Base-by-base conservation (phyloP, 2,329 filamentous ascomycete genomes). In the Lasiodiplodia gonubiensis region DNA sequence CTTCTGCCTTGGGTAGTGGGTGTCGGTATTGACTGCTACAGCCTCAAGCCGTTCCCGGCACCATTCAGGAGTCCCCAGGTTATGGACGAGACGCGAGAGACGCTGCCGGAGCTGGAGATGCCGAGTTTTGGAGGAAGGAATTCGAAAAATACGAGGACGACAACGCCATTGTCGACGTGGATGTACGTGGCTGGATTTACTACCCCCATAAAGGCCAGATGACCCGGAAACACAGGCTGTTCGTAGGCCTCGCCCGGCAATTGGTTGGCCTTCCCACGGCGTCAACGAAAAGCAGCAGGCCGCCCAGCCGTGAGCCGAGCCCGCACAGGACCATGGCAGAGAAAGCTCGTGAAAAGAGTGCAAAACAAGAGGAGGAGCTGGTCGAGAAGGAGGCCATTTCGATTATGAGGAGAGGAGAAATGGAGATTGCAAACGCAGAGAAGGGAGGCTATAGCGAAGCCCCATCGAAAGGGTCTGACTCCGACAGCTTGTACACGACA, bases 171-270 rank as follows among this genome's bases (percentile, higher is more conserved):
- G 92, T 97, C 1, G 94, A 98, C 75, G 92, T 98, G 6, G 94
- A 99, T 77, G 92, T 99, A 27, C 87, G 94, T 72, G 95, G 95
- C 16, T 99, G 96, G 95, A 87, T 98, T 63, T 99, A 97, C 78
- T 88, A 89, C 48, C 94, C 94, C 21, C 92, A 94, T 74, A 86
- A 86, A 71, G 93, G 93, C 0, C 93, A 92, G 4, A 89, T 97
- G 86, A 94, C 88, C 30, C 87, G 94, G 72, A 93, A 93, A 74
- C 96, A 97, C 74, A 87, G 95, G 46, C 84, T 98, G 69, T 84
- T 97, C 73, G 88, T 99, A 65, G 92, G 94, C 0, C 84, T 98
- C 27, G 94, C 94, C 16, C 86, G 94, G 64, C 91, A 95, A 73
- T 82, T 99, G 51, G 97, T 93, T 72, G 95, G 95, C 0, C 89